Percentiles rank a stretch among this genome's conserved stretches.
Conservation (phyloP, 495 filamentous ascomycete species). For the Talaromyces stipitatus region DNA sequence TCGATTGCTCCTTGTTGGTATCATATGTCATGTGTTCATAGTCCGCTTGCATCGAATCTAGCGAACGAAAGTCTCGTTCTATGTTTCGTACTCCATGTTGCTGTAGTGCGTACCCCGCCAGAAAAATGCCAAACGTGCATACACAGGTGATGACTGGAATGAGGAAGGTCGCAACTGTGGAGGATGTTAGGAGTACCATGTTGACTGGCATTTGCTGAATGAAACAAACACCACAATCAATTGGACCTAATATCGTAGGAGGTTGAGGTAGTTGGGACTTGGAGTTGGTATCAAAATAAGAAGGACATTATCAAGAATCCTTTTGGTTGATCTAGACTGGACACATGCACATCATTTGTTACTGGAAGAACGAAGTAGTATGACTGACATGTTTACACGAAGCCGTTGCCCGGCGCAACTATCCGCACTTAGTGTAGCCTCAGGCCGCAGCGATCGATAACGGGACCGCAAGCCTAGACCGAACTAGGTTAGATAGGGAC, state of each 20-base stretch:
- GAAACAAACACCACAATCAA: not conserved
- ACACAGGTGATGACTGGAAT: conserved; percentile 43
- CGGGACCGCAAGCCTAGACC: not conserved
- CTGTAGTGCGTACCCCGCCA: conserved; percentile 64
- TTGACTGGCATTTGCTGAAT: conserved; percentile 4
- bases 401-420: conserved; percentile 5
- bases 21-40: not conserved
- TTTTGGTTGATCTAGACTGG: not conserved
- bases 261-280: not conserved
- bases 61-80: conserved; percentile 49
- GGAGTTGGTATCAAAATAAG: not conserved
- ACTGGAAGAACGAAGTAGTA: not conserved
- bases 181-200: conserved; percentile 41
- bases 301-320: not conserved
- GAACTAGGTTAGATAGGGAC: not conserved
- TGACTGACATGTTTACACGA: conserved; percentile 2
- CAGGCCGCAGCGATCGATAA: not conserved
- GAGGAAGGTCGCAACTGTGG: conserved; percentile 37
- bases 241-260: not conserved
- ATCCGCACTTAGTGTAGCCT: not conserved
- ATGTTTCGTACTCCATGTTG: conserved; percentile 59
- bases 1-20: conserved; percentile 8
- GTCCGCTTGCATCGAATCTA: conserved; percentile 1
- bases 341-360: not conserved
- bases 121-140: conserved; percentile 59